Conservation (phyloP, 2,329 filamentous ascomycete genomes). For the Incumbomyces lentus region DNA sequence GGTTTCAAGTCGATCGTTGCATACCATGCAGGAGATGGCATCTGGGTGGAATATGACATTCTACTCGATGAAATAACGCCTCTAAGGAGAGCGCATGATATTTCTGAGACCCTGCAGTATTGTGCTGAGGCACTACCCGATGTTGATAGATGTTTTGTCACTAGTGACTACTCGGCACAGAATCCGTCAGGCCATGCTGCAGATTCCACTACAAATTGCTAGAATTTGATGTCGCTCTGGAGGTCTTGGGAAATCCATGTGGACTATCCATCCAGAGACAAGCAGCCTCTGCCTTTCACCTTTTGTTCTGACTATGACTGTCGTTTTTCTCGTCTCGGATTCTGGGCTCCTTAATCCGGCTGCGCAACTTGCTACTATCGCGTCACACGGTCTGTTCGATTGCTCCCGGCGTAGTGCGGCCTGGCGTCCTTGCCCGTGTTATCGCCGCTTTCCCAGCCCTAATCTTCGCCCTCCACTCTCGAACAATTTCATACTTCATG, state of each 20-base stretch:
- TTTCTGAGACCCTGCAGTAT: constrained; percentile 55
- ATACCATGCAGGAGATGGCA: constrained; percentile 53
- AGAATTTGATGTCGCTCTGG: neutral
- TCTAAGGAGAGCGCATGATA: constrained; percentile 46
- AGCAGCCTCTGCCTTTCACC: no score
- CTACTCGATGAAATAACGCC: constrained; percentile 45
- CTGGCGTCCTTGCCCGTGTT: no score
- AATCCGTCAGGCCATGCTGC: neutral
- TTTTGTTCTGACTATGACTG: no score
- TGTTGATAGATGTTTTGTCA: constrained; percentile 44
- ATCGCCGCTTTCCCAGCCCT: no score
- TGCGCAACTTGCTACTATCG: no score
- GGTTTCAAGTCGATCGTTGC: constrained; percentile 46
- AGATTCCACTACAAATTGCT: neutral
- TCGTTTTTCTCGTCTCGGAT: no score
- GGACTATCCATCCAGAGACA: no score
- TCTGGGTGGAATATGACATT: constrained; percentile 54
- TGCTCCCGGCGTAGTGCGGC: no score
- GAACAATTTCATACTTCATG: constrained; percentile 2
- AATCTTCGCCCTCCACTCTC: neutral
- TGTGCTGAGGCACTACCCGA: constrained; percentile 39
- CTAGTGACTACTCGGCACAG: constrained; percentile 31
- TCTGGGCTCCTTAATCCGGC: no score
- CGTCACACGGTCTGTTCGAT: no score
- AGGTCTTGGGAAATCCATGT: no score